Percentiles rank a stretch among this genome's conserved stretches.
Conservation (phyloP, 371 early-diverging fungal genomes). For the Lichtheimia corymbifera region DNA sequence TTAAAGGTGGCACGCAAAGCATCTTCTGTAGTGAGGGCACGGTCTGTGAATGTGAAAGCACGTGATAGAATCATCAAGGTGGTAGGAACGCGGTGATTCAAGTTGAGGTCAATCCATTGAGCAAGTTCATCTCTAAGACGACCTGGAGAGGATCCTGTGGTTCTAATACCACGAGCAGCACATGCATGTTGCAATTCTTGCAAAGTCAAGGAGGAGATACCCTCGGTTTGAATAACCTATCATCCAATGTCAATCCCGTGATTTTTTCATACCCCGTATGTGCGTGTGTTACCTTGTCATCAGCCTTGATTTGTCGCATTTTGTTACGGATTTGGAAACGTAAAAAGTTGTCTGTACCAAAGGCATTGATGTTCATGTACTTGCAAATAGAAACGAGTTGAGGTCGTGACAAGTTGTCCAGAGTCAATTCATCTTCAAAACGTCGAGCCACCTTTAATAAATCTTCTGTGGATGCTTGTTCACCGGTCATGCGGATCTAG, state of each 20-base stretch:
- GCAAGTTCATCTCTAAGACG: conserved; percentile 83
- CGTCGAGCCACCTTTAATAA: conserved; percentile 81
- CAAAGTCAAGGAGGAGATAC: conserved; percentile 84
- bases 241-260: background rate
- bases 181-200: conserved; percentile 87
- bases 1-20: conserved; percentile 92
- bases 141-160: conserved; percentile 83
- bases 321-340: conserved; percentile 86
- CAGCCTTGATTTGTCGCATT: conserved; percentile 82
- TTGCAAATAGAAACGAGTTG: conserved; percentile 93
- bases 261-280: background rate
- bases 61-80: conserved; percentile 89
- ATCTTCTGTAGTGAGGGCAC: conserved; percentile 63
- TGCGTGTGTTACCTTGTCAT: conserved; percentile 67
- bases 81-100: conserved; percentile 86
- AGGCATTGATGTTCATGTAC: conserved; percentile 91
- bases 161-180: conserved; percentile 88
- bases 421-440: conserved; percentile 90
- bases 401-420: conserved; percentile 91
- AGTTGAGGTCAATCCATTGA: conserved; percentile 94
- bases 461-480: conserved; percentile 81
- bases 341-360: conserved; percentile 94
- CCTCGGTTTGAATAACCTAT: conserved; percentile 80
- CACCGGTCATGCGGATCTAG: conserved; percentile 85
- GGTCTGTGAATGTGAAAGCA: conserved; percentile 82